Conservation (phyloP, 2,329 filamentous ascomycete genomes). For the Eutypa lata region DNA sequence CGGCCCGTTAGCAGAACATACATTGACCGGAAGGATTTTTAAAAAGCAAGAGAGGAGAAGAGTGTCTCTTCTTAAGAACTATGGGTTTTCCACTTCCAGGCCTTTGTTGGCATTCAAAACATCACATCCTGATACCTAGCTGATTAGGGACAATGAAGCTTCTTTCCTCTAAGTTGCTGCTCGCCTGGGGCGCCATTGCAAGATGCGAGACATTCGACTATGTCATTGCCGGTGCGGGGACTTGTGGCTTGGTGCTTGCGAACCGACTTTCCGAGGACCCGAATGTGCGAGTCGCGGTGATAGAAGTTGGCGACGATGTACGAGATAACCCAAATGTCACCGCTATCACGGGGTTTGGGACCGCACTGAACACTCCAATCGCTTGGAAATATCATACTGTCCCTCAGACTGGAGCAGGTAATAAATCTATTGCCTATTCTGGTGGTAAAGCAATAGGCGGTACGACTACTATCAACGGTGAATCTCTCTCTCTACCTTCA, state of each 20-base stretch:
- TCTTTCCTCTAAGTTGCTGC: no score
- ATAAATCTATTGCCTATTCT: slow-evolving; percentile 29
- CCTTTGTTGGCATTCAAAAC: no score
- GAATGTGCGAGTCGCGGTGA: slow-evolving; percentile 29
- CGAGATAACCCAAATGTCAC: slow-evolving; percentile 31
- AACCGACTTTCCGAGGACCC: slow-evolving; percentile 34
- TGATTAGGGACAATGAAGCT: no score
- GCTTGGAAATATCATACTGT: slow-evolving; percentile 34
- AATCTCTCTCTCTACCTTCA: not conserved
- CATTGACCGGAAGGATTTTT: no score
- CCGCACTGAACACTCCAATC: slow-evolving; percentile 24
- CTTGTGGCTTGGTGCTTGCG: slow-evolving; percentile 34
- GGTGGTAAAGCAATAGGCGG: slow-evolving; percentile 38
- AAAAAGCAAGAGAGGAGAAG: no score
- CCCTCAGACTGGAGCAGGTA: slow-evolving; percentile 27
- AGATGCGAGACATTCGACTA: slow-evolving; percentile 31
- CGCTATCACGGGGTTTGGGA: slow-evolving; percentile 22
- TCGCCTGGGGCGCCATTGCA: not conserved
- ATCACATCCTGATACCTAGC: no score
- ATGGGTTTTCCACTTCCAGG: no score
- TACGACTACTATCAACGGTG: slow-evolving; percentile 39
- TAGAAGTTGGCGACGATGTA: slow-evolving; percentile 35
- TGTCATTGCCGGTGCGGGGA: slow-evolving; percentile 36
- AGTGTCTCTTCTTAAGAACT: no score
- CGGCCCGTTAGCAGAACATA: no score